Evolutionary conservation across 495 filamentous ascomycete genomes (phyloP), one percentile per base, ranked within the genome.

Genomic region (Penicillium waksmanii): DNA sequence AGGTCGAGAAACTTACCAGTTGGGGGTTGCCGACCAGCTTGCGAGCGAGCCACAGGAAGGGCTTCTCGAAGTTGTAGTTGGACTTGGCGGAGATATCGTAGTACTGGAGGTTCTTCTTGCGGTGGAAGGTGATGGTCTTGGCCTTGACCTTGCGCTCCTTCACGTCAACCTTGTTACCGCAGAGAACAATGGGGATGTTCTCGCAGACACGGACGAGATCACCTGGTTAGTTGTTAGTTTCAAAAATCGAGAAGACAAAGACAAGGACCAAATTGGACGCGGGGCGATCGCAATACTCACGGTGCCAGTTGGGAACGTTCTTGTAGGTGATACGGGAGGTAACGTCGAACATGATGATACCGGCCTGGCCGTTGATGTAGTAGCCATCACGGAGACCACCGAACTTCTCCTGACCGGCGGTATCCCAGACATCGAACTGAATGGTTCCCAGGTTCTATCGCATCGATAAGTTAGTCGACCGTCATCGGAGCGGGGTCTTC

Each of bases 41-140:
- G 72, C 96, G 87, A 54, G 95, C 96, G 67, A 99, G 89, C 96
- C 96, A 99, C 61, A 99, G 87, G 90, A 99, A 99, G 60, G 96
- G 96, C 87, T 99, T 99, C 89, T 99, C 96, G 82, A 99, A 99
- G 89, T 99, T 99, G 84, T 99, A 99, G 83, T 99, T 99, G 67
- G 93, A 97, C 86, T 99, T 99, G 76, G 96, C 96, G 49, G 92
- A 96, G 75, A 99, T 99, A 64, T 99, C 96, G 85, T 99, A 99
- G 87, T 99, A 99, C 79, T 99, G 96, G 17, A 99, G 87, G 82
- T 98, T 98, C 89, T 99, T 99, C 88, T 99, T 99, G 74, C 96
- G 93, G 84, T 99, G 96, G 91, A 99, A 99, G 63, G 96, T 99
- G 83, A 99, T 99, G 70, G 95, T 96, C 91, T 99, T 99, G 67